phyloP scores from a whole-genome alignment of 139 green algal genomes.

The Choricystis sp. region DNA sequence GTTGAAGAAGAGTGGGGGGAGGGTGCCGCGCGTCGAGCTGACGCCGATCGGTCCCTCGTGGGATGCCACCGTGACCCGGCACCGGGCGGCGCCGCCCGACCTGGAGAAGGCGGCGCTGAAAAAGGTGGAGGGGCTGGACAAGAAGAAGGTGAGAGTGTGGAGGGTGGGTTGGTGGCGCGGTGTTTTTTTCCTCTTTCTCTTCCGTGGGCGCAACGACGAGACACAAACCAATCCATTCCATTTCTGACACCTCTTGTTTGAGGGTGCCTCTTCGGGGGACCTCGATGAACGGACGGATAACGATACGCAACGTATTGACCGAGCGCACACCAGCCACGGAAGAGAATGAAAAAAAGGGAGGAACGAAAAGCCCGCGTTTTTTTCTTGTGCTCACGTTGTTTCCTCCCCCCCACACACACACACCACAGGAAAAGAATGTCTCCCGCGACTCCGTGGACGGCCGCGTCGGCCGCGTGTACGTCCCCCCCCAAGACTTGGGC shows the following conservation, averaged over 20 bases:
- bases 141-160: slow-evolving; percentile 54
- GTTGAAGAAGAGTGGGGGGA: slow-evolving; percentile 52
- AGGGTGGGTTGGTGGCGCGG: neutral
- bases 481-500: slow-evolving; percentile 72
- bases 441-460: slow-evolving; percentile 46
- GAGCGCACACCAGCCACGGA: no score
- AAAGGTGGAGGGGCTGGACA: slow-evolving; percentile 32
- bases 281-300: neutral
- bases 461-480: slow-evolving; percentile 83
- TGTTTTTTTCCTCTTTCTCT: neutral
- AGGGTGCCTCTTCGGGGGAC: slow-evolving; percentile 1
- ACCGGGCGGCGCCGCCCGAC: slow-evolving; percentile 34
- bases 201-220: neutral
- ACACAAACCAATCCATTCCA: neutral
- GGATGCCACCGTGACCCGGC: slow-evolving; percentile 53
- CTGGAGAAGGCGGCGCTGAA: slow-evolving; percentile 66
- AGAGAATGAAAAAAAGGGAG: neutral
- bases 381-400: neutral
- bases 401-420: neutral
- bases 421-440: slow-evolving; percentile 78
- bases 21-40: slow-evolving; percentile 59
- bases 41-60: slow-evolving; percentile 66
- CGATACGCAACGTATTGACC: no score
- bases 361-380: neutral
- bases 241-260: slow-evolving; percentile 28